Evolutionary conservation across 2,329 filamentous ascomycete genomes (phyloP), one percentile per base, ranked within the genome.

Genomic region (Knoxdaviesia proteae): DNA sequence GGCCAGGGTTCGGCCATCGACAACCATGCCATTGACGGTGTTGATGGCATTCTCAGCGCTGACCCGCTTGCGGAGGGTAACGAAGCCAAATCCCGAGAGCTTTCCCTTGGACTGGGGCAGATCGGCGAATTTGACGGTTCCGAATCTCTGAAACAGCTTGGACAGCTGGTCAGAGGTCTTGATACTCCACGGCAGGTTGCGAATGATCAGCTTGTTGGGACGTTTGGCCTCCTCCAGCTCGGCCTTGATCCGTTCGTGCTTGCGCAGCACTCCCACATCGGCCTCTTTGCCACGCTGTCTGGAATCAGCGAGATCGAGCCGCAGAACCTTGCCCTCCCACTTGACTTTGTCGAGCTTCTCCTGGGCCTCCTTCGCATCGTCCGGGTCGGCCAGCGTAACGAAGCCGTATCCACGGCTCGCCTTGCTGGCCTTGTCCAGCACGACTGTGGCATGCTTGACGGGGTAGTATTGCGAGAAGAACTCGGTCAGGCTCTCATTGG

Each of bases 121-220:
- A 51, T 83, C 83, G 35, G 81, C 77, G 58, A 79, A 80, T 59
- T 88, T 93, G 54, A 98, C 76, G 58, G 94, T 94, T 47, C 90
- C 90, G 55, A 80, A 94, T 54, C 80, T 86, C 53, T 74, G 66
- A 60, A 98, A 98, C 5, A 94, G 65, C 44, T 74, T 69, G 5
- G 74, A 67, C 46, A 98, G 64, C 54, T 96, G 80, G 33, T 92
- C 81, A 0, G 82, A 69, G 6, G 75, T 80, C 61, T 93, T 94
- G 56, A 98, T 80, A 51, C 80, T 94, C 90, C 90, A 98, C 1
- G 90, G 88, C 54, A 98, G 57, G 57, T 98, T 98, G 54, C 90
- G 77, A 40, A 98, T 75, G 56, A 98, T 90, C 49, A 90, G 61
- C 57, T 83, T 87, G 0, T 81, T 75, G 0, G 77, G 69, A 53